Conservation (phyloP, 1,139 yeast genomes). For the Nakaseomyces bracarensis region DNA sequence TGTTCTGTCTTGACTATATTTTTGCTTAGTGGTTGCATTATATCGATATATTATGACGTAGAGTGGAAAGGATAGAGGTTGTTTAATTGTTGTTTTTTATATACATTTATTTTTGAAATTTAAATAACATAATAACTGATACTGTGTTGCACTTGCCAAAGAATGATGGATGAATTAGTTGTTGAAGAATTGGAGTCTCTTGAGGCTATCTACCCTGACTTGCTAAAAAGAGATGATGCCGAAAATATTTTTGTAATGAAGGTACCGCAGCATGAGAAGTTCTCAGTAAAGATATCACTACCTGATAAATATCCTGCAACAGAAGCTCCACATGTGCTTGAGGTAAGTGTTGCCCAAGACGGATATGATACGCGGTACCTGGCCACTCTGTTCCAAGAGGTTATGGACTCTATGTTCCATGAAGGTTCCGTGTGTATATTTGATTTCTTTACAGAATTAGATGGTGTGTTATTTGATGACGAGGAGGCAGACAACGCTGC, state of each 20-base stretch:
- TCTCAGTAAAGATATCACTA: slow-evolving; percentile 56
- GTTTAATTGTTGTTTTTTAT: too few relatives aligned
- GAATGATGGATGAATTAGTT: slow-evolving; percentile 8
- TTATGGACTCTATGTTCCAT: slow-evolving; percentile 42
- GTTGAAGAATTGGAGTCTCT: slow-evolving; percentile 76
- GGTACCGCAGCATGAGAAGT: slow-evolving; percentile 57
- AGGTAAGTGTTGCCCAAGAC: slow-evolving; percentile 36
- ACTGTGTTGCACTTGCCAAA: too few relatives aligned
- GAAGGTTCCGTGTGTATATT: slow-evolving; percentile 69
- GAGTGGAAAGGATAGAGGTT: too few relatives aligned
- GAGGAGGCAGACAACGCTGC: slow-evolving; percentile 20
- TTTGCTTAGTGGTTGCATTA: too few relatives aligned
- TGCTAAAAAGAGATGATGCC: slow-evolving; percentile 37
- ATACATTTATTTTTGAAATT: too few relatives aligned
- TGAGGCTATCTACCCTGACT: slow-evolving; percentile 80
- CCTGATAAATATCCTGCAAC: slow-evolving; percentile 59
- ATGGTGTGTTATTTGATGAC: slow-evolving; percentile 40
- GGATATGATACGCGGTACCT: slow-evolving; percentile 39
- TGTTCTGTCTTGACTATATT: too few relatives aligned
- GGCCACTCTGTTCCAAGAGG: slow-evolving; percentile 39
- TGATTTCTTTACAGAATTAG: slow-evolving; percentile 64
- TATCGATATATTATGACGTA: too few relatives aligned
- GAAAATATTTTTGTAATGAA: slow-evolving; percentile 40
- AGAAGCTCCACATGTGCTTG: slow-evolving; percentile 47
- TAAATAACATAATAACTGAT: too few relatives aligned